Conservation (phyloP, 352 stramenopile genomes). For the Globisporangium takayamanum region DNA sequence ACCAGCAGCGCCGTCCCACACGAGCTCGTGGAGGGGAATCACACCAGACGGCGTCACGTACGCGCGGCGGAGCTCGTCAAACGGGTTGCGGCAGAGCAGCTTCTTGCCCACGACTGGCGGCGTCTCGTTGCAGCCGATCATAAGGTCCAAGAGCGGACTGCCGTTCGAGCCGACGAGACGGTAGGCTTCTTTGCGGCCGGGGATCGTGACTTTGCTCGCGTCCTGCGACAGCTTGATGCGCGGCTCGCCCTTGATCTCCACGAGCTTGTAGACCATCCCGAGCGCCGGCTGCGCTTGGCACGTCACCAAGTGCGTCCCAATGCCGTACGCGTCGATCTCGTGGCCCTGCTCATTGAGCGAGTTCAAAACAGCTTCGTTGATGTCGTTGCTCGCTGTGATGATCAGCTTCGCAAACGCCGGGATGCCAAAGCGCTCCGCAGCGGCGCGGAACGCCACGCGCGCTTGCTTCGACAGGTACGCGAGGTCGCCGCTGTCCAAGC, state of each 20-base stretch:
- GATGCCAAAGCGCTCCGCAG: slow-evolving; percentile 48
- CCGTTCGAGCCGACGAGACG: slow-evolving; percentile 87
- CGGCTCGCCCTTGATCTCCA: slow-evolving; percentile 94
- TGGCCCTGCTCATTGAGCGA: slow-evolving; percentile 94
- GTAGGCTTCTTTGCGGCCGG: slow-evolving; percentile 87
- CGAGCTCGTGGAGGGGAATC: slow-evolving; percentile 84
- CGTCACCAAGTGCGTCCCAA: slow-evolving; percentile 95
- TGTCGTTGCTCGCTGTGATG: slow-evolving; percentile 99
- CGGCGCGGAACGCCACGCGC: slow-evolving; percentile 52
- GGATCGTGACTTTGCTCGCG: slow-evolving; percentile 93
- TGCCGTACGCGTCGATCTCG: slow-evolving; percentile 94
- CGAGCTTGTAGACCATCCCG: slow-evolving; percentile 99
- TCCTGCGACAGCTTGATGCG: slow-evolving; percentile 99
- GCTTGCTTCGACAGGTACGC: slow-evolving; percentile 92
- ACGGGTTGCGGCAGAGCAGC: slow-evolving; percentile 94
- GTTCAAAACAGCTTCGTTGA: slow-evolving; percentile 97
- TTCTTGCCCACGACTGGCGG: slow-evolving; percentile 78
- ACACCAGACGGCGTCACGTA: slow-evolving; percentile 91
- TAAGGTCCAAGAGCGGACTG: slow-evolving; percentile 86
- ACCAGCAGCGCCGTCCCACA: slow-evolving; percentile 87
- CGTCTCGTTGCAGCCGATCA: slow-evolving; percentile 83
- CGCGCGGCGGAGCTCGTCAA: slow-evolving; percentile 92
- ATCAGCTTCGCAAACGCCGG: slow-evolving; percentile 78
- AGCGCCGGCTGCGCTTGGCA: slow-evolving; percentile 98
- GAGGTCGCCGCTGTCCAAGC: slow-evolving; percentile 98